These are phyloP conservation scores for Agmasoma carcini DNA, from an alignment of 371 early-diverging fungal genomes.

Conservation along the genomic window DNA sequence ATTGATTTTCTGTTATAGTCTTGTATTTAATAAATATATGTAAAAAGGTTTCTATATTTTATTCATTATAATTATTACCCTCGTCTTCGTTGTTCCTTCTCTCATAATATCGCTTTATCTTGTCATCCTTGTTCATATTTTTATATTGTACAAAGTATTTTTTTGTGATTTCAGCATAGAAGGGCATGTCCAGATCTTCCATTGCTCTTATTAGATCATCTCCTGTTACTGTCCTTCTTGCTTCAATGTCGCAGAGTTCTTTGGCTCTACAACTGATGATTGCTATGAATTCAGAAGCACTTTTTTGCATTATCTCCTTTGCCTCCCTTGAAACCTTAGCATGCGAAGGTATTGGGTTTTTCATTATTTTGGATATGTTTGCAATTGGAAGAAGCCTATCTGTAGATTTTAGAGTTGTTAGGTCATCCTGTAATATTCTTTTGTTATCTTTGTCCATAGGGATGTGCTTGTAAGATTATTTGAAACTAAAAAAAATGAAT, in stretches of 20 bases:
- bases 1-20: too few species aligned
- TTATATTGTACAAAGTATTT: conserved; percentile 74
- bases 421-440: too few species aligned
- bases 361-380: conserved; percentile 95
- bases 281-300: conserved; percentile 93
- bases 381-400: conserved; percentile 83
- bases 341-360: conserved; percentile 79
- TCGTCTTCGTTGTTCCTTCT: too few species aligned
- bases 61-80: not conserved
- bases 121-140: conserved; percentile 52
- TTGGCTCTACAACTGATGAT: conserved; percentile 81
- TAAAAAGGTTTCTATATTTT: not conserved
- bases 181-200: conserved; percentile 90
- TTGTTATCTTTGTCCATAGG: too few species aligned
- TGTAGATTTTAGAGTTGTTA: conserved; percentile 34
- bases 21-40: not conserved
- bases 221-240: conserved; percentile 93
- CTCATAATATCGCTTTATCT: conserved; percentile 11
- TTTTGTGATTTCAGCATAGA: conserved; percentile 79
- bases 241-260: conserved; percentile 58
- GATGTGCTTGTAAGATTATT: too few species aligned
- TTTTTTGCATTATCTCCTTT: conserved; percentile 89
- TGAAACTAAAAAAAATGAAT: too few species aligned
- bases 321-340: conserved; percentile 97
- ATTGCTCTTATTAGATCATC: conserved; percentile 96